Percentiles rank a stretch among this genome's conserved stretches.
Conservation (phyloP, 352 stramenopile species). For the Thraustochytrium sp. region DNA sequence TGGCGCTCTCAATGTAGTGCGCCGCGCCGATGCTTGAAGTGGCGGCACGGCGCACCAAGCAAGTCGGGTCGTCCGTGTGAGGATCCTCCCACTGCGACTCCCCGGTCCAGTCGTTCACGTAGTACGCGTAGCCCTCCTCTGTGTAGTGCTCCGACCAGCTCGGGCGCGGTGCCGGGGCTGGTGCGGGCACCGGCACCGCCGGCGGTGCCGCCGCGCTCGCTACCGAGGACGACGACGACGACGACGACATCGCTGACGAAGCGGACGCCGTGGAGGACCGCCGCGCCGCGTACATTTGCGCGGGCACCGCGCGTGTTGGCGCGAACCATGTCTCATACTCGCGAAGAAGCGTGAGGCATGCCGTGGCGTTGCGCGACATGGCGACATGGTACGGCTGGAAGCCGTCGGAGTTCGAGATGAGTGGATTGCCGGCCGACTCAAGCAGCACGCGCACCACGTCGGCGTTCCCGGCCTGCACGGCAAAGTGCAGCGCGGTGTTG, state of each 20-base stretch:
- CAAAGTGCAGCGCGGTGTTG: slow-evolving; percentile 52
- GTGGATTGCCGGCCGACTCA: slow-evolving; percentile 51
- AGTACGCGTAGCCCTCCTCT: slow-evolving; percentile 37
- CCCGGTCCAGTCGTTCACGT: slow-evolving; percentile 16
- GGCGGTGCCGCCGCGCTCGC: background rate
- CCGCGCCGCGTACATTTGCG: background rate
- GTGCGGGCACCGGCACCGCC: no score
- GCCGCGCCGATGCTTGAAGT: background rate
- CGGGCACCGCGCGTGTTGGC: background rate
- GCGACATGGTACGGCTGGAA: slow-evolving; percentile 46
- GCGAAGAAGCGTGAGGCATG: background rate
- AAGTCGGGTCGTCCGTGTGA: background rate
- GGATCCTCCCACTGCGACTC: slow-evolving; percentile 38
- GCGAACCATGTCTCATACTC: slow-evolving; percentile 44
- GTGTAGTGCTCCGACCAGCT: background rate
- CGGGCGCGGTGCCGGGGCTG: background rate
- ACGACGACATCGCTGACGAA: no score
- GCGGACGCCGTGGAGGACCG: background rate
- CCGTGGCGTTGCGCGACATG: background rate
- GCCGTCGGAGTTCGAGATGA: slow-evolving; percentile 7
- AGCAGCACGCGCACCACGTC: slow-evolving; percentile 52
- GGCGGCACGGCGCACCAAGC: background rate
- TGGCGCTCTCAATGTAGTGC: background rate
- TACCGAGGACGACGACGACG: background rate
- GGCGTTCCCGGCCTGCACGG: slow-evolving; percentile 46